A percentile compares a stretch with the other conserved stretches of the same genome.
Evolutionary conservation across 768 basidiomycete genomes (phyloP).

Genomic region (Psilocybe cubensis): DNA sequence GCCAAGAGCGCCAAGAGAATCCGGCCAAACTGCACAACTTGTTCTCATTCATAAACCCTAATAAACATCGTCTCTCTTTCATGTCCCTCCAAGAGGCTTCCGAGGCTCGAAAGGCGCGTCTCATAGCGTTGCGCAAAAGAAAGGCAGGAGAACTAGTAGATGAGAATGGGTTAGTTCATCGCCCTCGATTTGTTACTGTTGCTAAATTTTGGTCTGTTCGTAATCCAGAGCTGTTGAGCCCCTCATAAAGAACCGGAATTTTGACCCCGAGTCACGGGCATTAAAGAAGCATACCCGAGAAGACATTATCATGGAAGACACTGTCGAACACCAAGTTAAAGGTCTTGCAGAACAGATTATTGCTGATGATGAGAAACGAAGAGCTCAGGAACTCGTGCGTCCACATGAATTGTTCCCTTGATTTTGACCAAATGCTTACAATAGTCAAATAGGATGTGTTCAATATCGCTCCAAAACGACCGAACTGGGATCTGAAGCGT

Average conservation of each 20-base stretch:
- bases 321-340: slow-evolving; percentile 84
- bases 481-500: slow-evolving; percentile 95
- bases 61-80: background rate
- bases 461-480: slow-evolving; percentile 96
- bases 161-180: slow-evolving; percentile 43
- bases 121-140: slow-evolving; percentile 74
- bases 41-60: background rate
- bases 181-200: background rate
- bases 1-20: background rate
- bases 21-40: background rate
- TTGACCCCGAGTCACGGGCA: slow-evolving; percentile 86
- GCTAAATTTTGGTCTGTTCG: background rate
- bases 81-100: slow-evolving; percentile 76
- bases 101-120: slow-evolving; percentile 80
- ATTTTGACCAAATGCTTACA: slow-evolving; percentile 1
- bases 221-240: slow-evolving; percentile 39
- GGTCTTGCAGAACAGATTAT: slow-evolving; percentile 88
- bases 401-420: slow-evolving; percentile 2
- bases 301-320: slow-evolving; percentile 69
- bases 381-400: slow-evolving; percentile 87
- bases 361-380: slow-evolving; percentile 80
- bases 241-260: slow-evolving; percentile 76
- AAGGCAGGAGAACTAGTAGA: slow-evolving; percentile 60
- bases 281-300: slow-evolving; percentile 67
- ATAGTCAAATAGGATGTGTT: slow-evolving; percentile 72